phyloP scores from a whole-genome alignment of 495 filamentous ascomycete species.

The Rhizodiscina lignyota region DNA sequence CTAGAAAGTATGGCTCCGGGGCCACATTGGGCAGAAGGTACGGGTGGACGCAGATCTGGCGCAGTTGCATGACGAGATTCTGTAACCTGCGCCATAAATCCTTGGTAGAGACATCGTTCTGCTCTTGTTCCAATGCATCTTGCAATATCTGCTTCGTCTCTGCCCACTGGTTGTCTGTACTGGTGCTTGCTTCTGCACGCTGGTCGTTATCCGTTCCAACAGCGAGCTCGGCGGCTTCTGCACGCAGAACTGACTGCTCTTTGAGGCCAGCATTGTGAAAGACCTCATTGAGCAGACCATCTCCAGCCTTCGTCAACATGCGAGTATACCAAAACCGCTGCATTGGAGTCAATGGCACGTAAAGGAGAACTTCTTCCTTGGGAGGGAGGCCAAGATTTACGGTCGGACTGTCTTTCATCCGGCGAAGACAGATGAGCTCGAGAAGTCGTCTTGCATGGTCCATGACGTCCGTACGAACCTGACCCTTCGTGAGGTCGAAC shows the following conservation, averaged over 20 bases:
- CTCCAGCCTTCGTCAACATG: slow-evolving; percentile 38
- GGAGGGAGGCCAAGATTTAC: slow-evolving; percentile 40
- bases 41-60: slow-evolving; percentile 50
- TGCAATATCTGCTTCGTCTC: slow-evolving; percentile 29
- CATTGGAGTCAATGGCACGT: slow-evolving; percentile 43
- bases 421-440: slow-evolving; percentile 43
- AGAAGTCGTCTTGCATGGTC: slow-evolving; percentile 35
- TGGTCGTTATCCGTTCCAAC: no score
- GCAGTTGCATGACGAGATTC: slow-evolving; percentile 48
- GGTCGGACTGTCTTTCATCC: slow-evolving; percentile 43
- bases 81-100: slow-evolving; percentile 36
- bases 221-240: no score
- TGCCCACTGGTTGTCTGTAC: slow-evolving; percentile 24
- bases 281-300: slow-evolving; percentile 34
- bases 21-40: slow-evolving; percentile 42
- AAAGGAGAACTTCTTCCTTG: slow-evolving; percentile 43
- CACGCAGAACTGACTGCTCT: slow-evolving; percentile 18
- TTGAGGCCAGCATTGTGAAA: slow-evolving; percentile 32
- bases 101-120: slow-evolving; percentile 17
- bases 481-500: slow-evolving; percentile 40
- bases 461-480: slow-evolving; percentile 35
- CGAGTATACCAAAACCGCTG: slow-evolving; percentile 46
- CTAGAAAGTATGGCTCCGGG: no score
- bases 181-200: slow-evolving; percentile 11
- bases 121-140: slow-evolving; percentile 27